Percentiles rank a stretch among this genome's conserved stretches.
phyloP scores from a whole-genome alignment of 176 grass and related monocot species.

The Alopecurus myosuroides region DNA sequence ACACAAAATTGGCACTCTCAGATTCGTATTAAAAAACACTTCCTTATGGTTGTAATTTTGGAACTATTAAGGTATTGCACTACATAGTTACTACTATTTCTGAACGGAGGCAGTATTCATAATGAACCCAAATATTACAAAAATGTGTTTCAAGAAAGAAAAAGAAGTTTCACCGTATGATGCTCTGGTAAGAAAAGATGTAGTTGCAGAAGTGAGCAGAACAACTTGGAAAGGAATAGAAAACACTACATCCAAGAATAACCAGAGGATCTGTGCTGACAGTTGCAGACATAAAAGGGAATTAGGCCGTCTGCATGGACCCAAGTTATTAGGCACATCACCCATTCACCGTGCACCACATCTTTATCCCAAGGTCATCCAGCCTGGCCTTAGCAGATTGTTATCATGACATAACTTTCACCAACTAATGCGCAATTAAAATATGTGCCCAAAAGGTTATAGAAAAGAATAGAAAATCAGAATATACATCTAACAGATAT shows the following conservation, averaged over 20 bases:
- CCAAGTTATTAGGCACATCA: not conserved
- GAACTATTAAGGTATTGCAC: not conserved
- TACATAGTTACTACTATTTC: not conserved
- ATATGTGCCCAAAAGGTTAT: too few relatives aligned
- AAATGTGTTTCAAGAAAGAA: not conserved
- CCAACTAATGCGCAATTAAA: too few relatives aligned
- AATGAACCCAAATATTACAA: not conserved
- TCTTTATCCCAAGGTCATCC: conserved; percentile 1
- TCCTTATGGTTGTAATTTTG: not conserved
- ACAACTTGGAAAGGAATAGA: not conserved
- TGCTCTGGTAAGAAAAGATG: not conserved
- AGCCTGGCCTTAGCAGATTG: too few relatives aligned
- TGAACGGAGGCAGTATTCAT: not conserved
- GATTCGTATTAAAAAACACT: not conserved
- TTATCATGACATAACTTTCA: too few relatives aligned
- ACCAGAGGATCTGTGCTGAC: not conserved
- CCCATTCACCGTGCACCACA: not conserved
- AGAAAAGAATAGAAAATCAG: too few relatives aligned
- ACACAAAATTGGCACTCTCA: not conserved
- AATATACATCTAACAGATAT: too few relatives aligned
- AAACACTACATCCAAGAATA: not conserved
- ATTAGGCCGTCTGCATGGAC: not conserved
- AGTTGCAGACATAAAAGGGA: not conserved
- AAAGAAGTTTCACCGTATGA: not conserved
- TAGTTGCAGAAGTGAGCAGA: not conserved